phyloP scores from a whole-genome alignment of 306 rosid species.

The Quercus rubra region DNA sequence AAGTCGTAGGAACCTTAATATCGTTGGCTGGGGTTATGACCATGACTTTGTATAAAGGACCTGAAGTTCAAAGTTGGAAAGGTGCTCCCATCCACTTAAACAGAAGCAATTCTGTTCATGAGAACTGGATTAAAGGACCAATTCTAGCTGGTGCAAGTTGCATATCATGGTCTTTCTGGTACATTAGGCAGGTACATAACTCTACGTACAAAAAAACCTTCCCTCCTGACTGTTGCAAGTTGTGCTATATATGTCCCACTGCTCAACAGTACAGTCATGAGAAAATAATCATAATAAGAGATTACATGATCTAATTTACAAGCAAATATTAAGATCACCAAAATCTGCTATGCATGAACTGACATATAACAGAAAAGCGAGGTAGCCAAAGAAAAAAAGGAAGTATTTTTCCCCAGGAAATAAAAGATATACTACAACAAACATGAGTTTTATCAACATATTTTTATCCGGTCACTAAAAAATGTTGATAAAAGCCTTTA shows the following conservation, averaged over 20 bases:
- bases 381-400: not conserved
- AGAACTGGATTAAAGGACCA: constrained; percentile 40
- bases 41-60: constrained; percentile 36
- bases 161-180: constrained; percentile 45
- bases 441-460: no score
- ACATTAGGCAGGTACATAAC: constrained; percentile 40
- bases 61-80: constrained; percentile 24
- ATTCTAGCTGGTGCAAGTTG: constrained; percentile 40
- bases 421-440: not conserved
- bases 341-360: not conserved
- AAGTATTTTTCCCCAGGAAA: not conserved
- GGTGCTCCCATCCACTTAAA: constrained; percentile 21
- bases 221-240: not conserved
- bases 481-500: no score
- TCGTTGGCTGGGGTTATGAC: constrained; percentile 32
- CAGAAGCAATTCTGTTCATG: constrained; percentile 18
- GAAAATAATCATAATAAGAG: not conserved
- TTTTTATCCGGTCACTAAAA: no score
- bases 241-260: no score
- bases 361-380: not conserved
- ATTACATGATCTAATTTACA: not conserved
- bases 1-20: constrained; percentile 34
- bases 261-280: not conserved
- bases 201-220: not conserved
- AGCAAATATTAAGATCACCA: not conserved